Evolutionary conservation across 179 eudicot genomes (phyloP).

Genomic region (Corrigiola litoralis): DNA sequence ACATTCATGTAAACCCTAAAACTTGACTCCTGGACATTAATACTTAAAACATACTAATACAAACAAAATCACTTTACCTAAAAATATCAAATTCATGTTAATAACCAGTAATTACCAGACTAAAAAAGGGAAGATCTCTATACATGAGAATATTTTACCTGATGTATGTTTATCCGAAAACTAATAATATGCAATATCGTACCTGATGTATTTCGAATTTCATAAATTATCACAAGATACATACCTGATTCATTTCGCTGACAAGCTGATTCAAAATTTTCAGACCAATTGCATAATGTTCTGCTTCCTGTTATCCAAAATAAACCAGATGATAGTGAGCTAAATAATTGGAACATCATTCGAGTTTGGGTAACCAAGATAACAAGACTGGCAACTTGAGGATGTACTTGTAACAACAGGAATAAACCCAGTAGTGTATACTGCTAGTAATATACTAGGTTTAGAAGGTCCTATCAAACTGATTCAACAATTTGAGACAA

Average conservation of each 20-base stretch:
- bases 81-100: background rate
- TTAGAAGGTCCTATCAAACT: too few relatives aligned
- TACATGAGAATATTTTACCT: background rate
- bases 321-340: conserved; percentile 6
- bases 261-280: conserved; percentile 50
- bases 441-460: too few relatives aligned
- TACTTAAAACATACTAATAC: too few relatives aligned
- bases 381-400: background rate
- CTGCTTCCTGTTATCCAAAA: conserved; percentile 30
- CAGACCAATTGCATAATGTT: conserved; percentile 49
- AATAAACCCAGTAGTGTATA: background rate
- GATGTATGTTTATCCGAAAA: background rate
- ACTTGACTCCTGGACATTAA: too few relatives aligned
- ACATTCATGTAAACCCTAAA: too few relatives aligned
- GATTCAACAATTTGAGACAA: too few relatives aligned
- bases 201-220: too few relatives aligned
- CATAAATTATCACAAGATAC: too few relatives aligned
- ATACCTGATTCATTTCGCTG: conserved; percentile 49
- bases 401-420: background rate
- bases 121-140: background rate
- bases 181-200: conserved; percentile 2
- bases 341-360: conserved; percentile 3
- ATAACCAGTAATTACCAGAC: too few relatives aligned
- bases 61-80: too few relatives aligned
- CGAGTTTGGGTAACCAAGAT: background rate